Base-by-base conservation (phyloP, 2,329 filamentous ascomycete species). In the Alternaria sp. region DNA sequence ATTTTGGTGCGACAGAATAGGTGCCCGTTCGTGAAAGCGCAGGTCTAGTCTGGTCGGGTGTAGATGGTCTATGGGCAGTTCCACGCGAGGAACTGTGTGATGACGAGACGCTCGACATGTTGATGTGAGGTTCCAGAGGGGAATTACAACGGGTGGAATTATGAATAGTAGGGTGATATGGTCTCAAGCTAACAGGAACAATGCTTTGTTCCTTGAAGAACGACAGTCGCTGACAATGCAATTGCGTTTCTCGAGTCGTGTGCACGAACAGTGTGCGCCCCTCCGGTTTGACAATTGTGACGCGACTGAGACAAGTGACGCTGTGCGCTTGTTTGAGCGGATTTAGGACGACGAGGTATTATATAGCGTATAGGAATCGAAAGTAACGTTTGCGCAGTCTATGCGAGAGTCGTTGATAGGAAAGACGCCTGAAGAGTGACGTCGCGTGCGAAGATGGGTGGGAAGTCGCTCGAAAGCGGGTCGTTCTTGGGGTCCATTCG, bases 401-500 rank as follows among this genome's bases (percentile, higher is more conserved):
- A 51, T 50, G 42, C 26, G 31, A 46, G n/a, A 11, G 21, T 31
- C 28, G 34, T 51, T 29, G 63, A 46, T 58, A 13, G 54, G 14
- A 46, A 52, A 36, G 36, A 33, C 36, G 40, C 29, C 61, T 42
- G 53, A 37, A 48, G 37, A 40, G 51, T 49, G 28, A 60, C 44
- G 63, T 63, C 63, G 66, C 67, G 67, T 56, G 66, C 58, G 60
- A 71, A 75, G 14, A 70, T 50, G 8, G 73, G 72, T 44, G 73
- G 71, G 45, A 71, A 76, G 62, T 76, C 74, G 68, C 72, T 76
- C 63, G 72, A 67, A 50, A 75, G 71, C 68, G 74, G 72, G 46
- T 75, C 72, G 55, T 51, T 49, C 58, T 74, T 72, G 29, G 71
- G 75, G 62, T 74, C 75, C 75, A 77, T 77, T 51, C 66, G 69